phyloP scores from a whole-genome alignment of 75 land plant species.

The Adiantum capillusveneris region DNA sequence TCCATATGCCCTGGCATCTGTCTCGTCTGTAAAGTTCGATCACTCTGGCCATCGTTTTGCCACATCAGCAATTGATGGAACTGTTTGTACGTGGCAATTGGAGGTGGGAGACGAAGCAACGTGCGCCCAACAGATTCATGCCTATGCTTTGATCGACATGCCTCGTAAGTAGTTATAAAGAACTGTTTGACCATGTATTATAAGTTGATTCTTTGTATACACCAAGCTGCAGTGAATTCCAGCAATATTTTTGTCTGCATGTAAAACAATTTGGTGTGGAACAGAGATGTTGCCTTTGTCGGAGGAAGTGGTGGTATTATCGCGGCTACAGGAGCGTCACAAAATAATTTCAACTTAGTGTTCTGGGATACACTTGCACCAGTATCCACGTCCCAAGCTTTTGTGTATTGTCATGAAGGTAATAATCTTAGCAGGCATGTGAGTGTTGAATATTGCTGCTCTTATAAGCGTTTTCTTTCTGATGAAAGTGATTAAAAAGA shows the following conservation, averaged over 20 bases:
- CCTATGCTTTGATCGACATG: conserved; percentile 58
- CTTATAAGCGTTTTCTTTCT: too few relatives aligned
- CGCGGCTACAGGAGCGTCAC: conserved; percentile 75
- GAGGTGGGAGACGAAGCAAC: conserved; percentile 93
- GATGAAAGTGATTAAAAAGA: too few relatives aligned
- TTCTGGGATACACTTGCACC: conserved; percentile 97
- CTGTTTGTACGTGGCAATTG: conserved; percentile 91
- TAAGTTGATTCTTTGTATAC: too few relatives aligned
- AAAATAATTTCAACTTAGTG: conserved; percentile 62
- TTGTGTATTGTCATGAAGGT: conserved; percentile 94
- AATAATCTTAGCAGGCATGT: not conserved
- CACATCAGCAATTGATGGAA: conserved; percentile 79
- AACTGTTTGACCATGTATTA: too few relatives aligned
- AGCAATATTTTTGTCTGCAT: too few relatives aligned
- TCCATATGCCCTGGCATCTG: conserved; percentile 85
- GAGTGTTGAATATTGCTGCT: too few relatives aligned
- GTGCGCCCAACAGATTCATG: conserved; percentile 81
- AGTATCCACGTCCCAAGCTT: conserved; percentile 59
- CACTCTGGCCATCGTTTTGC: conserved; percentile 86
- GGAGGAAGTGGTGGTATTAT: conserved; percentile 71
- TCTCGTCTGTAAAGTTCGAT: conserved; percentile 78
- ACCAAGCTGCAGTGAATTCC: too few relatives aligned
- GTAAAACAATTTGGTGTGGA: too few relatives aligned
- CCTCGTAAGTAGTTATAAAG: conserved; percentile 56
- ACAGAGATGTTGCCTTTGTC: conserved; percentile 83